A percentile compares a stretch with the other conserved stretches of the same genome.
These are phyloP conservation scores for Aspergillus persii DNA, from an alignment of 2,329 filamentous ascomycete genomes.

Conservation along the genomic window DNA sequence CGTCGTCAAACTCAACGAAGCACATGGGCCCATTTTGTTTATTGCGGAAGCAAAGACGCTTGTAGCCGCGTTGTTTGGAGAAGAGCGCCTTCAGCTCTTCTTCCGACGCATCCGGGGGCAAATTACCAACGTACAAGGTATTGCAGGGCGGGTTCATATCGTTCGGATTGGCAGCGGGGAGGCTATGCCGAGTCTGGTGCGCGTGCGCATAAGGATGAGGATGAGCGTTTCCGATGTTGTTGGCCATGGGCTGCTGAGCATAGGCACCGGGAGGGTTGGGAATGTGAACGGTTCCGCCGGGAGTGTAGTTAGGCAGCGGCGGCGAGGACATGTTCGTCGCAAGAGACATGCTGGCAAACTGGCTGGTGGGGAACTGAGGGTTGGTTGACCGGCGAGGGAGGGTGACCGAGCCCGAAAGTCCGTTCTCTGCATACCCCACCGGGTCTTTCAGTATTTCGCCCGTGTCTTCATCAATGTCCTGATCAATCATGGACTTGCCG, in stretches of 20 bases:
- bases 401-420: constrained; percentile 44
- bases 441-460: constrained; percentile 62
- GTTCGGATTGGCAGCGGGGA: constrained; percentile 86
- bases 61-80: constrained; percentile 90
- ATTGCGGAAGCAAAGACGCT: constrained; percentile 88
- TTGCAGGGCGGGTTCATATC: constrained; percentile 98
- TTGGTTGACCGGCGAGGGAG: constrained; percentile 65
- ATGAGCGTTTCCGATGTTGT: constrained; percentile 47
- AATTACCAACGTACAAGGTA: constrained; percentile 95
- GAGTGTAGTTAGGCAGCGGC: constrained; percentile 53
- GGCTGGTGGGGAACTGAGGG: constrained; percentile 66
- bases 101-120: constrained; percentile 88
- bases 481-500: constrained; percentile 63
- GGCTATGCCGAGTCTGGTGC: constrained; percentile 62
- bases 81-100: constrained; percentile 95
- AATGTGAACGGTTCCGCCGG: constrained; percentile 49
- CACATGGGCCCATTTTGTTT: constrained; percentile 98
- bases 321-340: constrained; percentile 63
- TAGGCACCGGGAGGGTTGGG: constrained; percentile 55
- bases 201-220: constrained; percentile 58
- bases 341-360: constrained; percentile 68
- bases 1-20: constrained; percentile 96
- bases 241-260: constrained; percentile 57
- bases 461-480: constrained; percentile 64
- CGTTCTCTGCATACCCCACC: constrained; percentile 68